phyloP scores from a whole-genome alignment of 805 yeast species.

The Clavispora carvajalis region DNA sequence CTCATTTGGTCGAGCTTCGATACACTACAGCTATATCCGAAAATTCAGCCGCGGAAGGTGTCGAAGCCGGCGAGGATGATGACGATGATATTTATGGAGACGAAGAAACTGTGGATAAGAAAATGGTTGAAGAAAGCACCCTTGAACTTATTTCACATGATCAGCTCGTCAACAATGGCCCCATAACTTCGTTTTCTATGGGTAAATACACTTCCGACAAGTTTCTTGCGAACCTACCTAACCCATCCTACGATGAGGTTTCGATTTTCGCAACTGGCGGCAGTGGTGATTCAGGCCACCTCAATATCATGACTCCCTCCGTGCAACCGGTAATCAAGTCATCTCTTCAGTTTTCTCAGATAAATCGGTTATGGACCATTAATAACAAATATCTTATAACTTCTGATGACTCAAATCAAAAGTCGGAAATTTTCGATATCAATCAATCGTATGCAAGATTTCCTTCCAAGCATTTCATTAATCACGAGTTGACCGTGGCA shows the following conservation, averaged over 20 bases:
- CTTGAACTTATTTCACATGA: slow-evolving; percentile 46
- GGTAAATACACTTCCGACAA: slow-evolving; percentile 56
- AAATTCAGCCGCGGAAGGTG: slow-evolving; percentile 5
- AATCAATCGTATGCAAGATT: slow-evolving; percentile 57
- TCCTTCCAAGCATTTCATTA: slow-evolving; percentile 57
- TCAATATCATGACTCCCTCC: slow-evolving; percentile 62
- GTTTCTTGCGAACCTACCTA: slow-evolving; percentile 55
- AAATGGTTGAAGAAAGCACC: slow-evolving; percentile 10
- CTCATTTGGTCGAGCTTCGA: slow-evolving; percentile 43
- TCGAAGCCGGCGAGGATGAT: slow-evolving; percentile 29
- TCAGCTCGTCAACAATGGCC: slow-evolving; percentile 61
- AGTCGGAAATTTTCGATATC: slow-evolving; percentile 65
- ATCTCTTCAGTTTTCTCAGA: slow-evolving; percentile 66
- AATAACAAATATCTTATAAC: slow-evolving; percentile 61
- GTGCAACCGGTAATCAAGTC: slow-evolving; percentile 64
- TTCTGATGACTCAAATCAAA: slow-evolving; percentile 58
- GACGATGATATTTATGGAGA: slow-evolving; percentile 38
- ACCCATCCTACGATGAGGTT: slow-evolving; percentile 62
- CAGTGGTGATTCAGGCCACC: slow-evolving; percentile 44
- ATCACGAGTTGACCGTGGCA: slow-evolving; percentile 58
- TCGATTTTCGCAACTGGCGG: slow-evolving; percentile 73
- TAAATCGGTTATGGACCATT: slow-evolving; percentile 72
- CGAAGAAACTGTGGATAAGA: slow-evolving; percentile 20
- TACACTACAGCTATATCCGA: slow-evolving; percentile 13
- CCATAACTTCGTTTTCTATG: slow-evolving; percentile 60